Evolutionary conservation across 1,284 basidiomycete genomes (phyloP).

Genomic region (Cryptococcus sp.): DNA sequence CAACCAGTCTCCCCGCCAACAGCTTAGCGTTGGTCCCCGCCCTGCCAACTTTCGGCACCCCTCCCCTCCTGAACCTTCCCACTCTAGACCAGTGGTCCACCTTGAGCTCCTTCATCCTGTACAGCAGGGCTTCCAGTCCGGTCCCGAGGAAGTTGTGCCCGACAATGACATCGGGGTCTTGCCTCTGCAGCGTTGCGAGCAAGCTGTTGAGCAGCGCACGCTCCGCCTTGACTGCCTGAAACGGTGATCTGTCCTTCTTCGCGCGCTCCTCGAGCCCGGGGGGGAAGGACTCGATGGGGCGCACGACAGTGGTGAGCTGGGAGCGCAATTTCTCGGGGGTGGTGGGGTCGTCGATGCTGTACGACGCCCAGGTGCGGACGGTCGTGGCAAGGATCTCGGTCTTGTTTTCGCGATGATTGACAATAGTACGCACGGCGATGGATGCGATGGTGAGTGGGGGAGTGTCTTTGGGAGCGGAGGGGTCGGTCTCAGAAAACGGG

Average conservation of each 20-base stretch:
- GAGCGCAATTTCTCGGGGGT: conserved; percentile 82
- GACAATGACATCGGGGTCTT: conserved; percentile 91
- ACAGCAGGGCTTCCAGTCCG: conserved; percentile 83
- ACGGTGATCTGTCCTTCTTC: conserved; percentile 62
- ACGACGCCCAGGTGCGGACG: conserved; percentile 82
- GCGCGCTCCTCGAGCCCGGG: conserved; percentile 72
- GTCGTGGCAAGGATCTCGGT: conserved; percentile 87
- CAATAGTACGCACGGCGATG: conserved; percentile 81
- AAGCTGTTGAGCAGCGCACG: conserved; percentile 79
- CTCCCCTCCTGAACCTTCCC: conserved; percentile 78
- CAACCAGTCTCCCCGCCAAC: conserved; percentile 79
- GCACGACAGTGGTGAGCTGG: conserved; percentile 81
- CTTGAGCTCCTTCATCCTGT: conserved; percentile 86
- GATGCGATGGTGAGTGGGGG: conserved; percentile 92
- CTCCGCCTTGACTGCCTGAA: conserved; percentile 77
- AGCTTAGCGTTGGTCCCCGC: conserved; percentile 83
- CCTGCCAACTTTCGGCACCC: conserved; percentile 65
- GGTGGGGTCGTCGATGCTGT: conserved; percentile 81
- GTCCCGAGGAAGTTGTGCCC: conserved; percentile 95
- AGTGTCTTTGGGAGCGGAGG: conserved; percentile 69
- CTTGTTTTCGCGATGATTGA: conserved; percentile 92
- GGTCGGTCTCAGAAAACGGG: conserved; percentile 72
- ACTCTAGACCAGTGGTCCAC: conserved; percentile 91
- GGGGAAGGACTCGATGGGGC: conserved; percentile 85
- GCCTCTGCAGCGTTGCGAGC: conserved; percentile 75